Conservation (phyloP, 352 stramenopile species). For the Saprolegnia diclina region DNA sequence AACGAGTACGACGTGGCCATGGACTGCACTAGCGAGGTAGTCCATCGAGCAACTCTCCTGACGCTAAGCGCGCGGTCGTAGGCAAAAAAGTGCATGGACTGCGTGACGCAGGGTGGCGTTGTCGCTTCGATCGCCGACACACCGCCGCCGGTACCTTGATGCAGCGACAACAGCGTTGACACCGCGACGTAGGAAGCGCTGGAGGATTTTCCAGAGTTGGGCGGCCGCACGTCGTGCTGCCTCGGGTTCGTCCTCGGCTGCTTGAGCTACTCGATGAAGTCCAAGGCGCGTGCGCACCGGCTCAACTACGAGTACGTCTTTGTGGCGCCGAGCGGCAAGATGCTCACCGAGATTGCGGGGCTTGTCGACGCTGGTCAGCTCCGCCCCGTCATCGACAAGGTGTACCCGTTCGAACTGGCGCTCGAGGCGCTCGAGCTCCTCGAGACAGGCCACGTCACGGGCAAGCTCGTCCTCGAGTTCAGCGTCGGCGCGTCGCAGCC, state of each 20-base stretch:
- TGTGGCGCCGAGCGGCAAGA: constrained; percentile 33
- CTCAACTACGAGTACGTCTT: constrained; percentile 62
- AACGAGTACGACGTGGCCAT: constrained; percentile 71
- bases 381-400: constrained; percentile 53
- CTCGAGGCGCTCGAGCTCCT: constrained; percentile 58
- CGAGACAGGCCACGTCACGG: constrained; percentile 48
- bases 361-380: constrained; percentile 43
- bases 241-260: constrained; percentile 49
- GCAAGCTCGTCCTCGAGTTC: constrained; percentile 65
- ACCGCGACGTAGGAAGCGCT: constrained; percentile 28
- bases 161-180: constrained; percentile 8
- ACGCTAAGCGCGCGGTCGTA: constrained; percentile 28
- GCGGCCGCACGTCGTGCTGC: constrained; percentile 42
- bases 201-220: constrained; percentile 36
- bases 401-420: constrained; percentile 62
- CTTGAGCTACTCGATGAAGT: constrained; percentile 50
- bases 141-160: constrained; percentile 29
- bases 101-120: constrained; percentile 43
- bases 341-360: constrained; percentile 47
- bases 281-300: constrained; percentile 41
- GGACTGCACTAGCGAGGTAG: constrained; percentile 69
- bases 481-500: constrained; percentile 20
- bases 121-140: constrained; percentile 62
- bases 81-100: constrained; percentile 58
- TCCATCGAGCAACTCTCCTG: no score